A percentile compares a stretch with the other conserved stretches of the same genome.
Evolutionary conservation across 257 asterid genomes (phyloP).

Genomic region (Oldenlandia corymbosa): DNA sequence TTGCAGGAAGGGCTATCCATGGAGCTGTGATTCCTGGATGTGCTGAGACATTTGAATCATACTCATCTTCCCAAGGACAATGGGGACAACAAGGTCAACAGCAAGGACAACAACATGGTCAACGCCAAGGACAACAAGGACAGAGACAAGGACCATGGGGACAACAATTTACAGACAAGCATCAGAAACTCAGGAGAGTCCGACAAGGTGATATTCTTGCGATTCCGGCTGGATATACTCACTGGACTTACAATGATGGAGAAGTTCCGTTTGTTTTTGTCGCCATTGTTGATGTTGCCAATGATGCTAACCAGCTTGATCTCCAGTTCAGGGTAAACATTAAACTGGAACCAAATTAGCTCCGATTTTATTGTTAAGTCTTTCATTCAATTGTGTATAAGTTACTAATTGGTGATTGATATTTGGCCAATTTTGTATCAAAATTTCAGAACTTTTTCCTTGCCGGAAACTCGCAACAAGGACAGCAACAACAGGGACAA

Average conservation of each 20-base stretch:
- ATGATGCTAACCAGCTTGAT: constrained; percentile 34
- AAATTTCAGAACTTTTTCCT: constrained; percentile 47
- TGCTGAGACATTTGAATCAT: constrained; percentile 50
- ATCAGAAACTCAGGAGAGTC: constrained; percentile 27
- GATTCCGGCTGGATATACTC: constrained; percentile 25
- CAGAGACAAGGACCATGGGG: neutral
- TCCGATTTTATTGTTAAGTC: no score
- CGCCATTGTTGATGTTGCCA: constrained; percentile 17
- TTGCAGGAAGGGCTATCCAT: constrained; percentile 41
- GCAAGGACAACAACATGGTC: constrained; percentile 6
- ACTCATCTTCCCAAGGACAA: neutral
- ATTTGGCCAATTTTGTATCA: constrained; percentile 11
- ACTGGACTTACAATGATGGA: constrained; percentile 28
- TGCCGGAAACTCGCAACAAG: constrained; percentile 47
- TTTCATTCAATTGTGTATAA: no score
- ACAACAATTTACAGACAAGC: constrained; percentile 18
- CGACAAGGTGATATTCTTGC: constrained; percentile 27
- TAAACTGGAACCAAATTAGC: neutral
- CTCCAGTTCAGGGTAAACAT: constrained; percentile 7
- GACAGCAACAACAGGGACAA: constrained; percentile 4
- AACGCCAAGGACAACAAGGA: constrained; percentile 1
- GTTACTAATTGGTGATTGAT: neutral
- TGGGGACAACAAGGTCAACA: no score
- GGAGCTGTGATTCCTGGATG: constrained; percentile 60
- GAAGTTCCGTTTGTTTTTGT: constrained; percentile 17